Conservation (phyloP, 2,329 filamentous ascomycete genomes). For the Fusarium pseudonygamai region DNA sequence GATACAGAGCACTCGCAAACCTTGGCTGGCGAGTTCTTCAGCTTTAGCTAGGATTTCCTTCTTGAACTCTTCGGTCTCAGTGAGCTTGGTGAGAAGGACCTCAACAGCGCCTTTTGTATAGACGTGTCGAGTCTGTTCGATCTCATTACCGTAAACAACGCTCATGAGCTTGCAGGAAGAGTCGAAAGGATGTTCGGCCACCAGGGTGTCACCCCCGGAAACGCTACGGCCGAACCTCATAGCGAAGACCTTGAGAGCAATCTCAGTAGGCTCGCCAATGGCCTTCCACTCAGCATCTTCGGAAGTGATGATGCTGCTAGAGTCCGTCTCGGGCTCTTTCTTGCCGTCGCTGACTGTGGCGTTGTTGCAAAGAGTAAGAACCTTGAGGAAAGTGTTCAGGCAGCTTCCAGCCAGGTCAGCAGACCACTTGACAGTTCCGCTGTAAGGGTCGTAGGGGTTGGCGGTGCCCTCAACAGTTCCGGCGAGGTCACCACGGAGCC, state of each 20-base stretch:
- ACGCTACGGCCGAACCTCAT: constrained; percentile 70
- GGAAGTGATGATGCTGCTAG: constrained; percentile 58
- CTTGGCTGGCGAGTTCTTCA: constrained; percentile 67
- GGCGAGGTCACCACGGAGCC: constrained; percentile 64
- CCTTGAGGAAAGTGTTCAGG: constrained; percentile 60
- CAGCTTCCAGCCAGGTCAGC: constrained; percentile 51
- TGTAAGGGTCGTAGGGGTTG: constrained; percentile 69
- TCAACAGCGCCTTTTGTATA: constrained; percentile 70
- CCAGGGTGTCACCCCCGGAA: constrained; percentile 54
- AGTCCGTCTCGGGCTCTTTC: constrained; percentile 57
- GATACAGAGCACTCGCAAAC: constrained; percentile 75
- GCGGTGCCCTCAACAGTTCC: constrained; percentile 64
- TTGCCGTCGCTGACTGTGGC: constrained; percentile 59
- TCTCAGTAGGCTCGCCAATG: constrained; percentile 75
- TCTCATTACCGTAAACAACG: constrained; percentile 64
- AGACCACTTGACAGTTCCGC: constrained; percentile 60
- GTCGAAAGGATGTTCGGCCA: constrained; percentile 77
- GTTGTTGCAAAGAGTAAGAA: constrained; percentile 71
- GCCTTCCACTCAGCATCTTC: constrained; percentile 63
- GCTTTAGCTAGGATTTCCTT: constrained; percentile 58
- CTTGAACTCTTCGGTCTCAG: constrained; percentile 58
- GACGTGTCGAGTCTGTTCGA: constrained; percentile 52
- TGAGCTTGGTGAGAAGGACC: constrained; percentile 62
- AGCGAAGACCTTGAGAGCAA: constrained; percentile 77
- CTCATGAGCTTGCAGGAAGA: constrained; percentile 80